Percentiles rank a stretch among this genome's conserved stretches.
Conservation (phyloP, 345 rosid species). For the Citrus medica region DNA sequence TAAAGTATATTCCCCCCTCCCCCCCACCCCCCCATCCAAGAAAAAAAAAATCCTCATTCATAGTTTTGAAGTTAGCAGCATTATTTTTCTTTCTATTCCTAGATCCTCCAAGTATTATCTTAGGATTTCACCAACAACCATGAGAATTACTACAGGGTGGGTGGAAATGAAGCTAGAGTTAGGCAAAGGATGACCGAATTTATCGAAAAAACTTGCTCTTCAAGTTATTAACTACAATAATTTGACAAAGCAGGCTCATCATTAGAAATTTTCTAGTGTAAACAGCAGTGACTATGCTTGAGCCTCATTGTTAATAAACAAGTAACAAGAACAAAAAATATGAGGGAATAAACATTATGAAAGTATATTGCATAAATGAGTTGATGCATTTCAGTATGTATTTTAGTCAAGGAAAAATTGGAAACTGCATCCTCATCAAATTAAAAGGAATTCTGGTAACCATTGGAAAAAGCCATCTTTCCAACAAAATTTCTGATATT, state of each 20-base stretch:
- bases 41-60: background rate
- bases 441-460: background rate
- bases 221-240: background rate
- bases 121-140: background rate
- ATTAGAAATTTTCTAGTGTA: background rate
- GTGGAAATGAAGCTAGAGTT: background rate
- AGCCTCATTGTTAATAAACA: background rate
- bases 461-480: background rate
- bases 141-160: background rate
- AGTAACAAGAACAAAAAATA: background rate
- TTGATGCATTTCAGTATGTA: background rate
- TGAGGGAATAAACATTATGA: background rate
- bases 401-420: background rate
- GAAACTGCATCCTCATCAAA: background rate
- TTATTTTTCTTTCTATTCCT: background rate
- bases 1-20: no score
- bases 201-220: background rate
- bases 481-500: background rate
- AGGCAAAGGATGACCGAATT: background rate
- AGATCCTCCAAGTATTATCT: background rate
- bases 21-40: no score
- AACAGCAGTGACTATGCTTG: background rate
- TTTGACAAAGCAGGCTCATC: background rate
- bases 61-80: background rate
- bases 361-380: background rate